Evolutionary conservation across 306 rosid species (phyloP).

Genomic region (Cotoneaster glaucophyllus): DNA sequence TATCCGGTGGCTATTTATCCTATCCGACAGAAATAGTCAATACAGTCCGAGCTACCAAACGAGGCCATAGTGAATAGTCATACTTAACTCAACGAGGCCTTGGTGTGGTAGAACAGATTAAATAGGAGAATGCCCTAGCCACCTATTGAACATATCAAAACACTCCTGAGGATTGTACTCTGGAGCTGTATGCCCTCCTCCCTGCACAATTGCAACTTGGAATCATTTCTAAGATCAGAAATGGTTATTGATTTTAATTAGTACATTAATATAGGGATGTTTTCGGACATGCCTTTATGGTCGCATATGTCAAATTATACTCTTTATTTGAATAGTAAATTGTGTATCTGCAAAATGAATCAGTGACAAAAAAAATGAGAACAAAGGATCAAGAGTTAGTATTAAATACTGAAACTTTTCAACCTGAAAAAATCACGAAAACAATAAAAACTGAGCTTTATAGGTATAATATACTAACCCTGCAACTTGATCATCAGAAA

Average conservation of each 20-base stretch:
- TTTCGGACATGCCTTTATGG: slow-evolving; percentile 29
- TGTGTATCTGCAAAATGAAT: slow-evolving; percentile 19
- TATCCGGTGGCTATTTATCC: too few species aligned
- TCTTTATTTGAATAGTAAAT: neutral
- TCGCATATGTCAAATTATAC: slow-evolving; percentile 29
- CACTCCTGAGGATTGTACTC: slow-evolving; percentile 23
- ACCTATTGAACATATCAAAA: slow-evolving; percentile 19
- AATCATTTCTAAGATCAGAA: neutral
- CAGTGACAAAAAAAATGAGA: neutral
- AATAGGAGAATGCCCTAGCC: slow-evolving; percentile 12
- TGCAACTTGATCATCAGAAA: slow-evolving; percentile 27
- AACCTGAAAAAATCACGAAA: neutral
- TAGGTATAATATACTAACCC: slow-evolving; percentile 24
- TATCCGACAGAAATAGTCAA: too few species aligned
- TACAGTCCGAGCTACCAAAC: too few species aligned
- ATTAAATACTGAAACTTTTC: neutral
- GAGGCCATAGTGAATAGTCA: too few species aligned
- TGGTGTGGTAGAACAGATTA: neutral
- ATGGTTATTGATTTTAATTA: neutral
- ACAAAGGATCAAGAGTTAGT: neutral
- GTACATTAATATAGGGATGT: neutral
- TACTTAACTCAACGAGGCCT: too few species aligned
- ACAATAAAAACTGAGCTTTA: neutral
- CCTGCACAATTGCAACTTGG: neutral
- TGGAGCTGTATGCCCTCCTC: slow-evolving; percentile 31